Base-by-base conservation (phyloP, 495 filamentous ascomycete species). In the Penicillium riverlandense region DNA sequence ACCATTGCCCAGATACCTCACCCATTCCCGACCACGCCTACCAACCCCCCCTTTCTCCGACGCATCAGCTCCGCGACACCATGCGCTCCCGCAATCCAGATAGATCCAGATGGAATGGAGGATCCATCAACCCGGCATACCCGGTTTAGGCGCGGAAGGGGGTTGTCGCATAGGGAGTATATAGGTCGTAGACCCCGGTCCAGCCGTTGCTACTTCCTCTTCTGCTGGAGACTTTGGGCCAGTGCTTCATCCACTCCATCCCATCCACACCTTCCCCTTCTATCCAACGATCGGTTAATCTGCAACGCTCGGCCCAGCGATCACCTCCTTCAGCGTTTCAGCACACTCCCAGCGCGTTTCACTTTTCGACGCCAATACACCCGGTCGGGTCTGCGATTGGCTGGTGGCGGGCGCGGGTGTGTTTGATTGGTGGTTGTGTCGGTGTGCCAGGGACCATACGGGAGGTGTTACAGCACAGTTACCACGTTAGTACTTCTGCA, bases 241-340 rank as follows among this genome's bases (percentile, higher is more conserved):
- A 22, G 22, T 22, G 22, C 22, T 22, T 22, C 4, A 22, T 22
- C 22, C 22, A 22, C 22, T 22, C 22, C 22, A 22, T 4, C 22
- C 22, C 22, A 6, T 22, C 22, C 22, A 22, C 22, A 22, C 22
- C 22, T 22, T 4, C 22, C 22, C 22, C 4, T 15, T 11, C n/a
- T 29, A n/a, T 11, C 14, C 13, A 22, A 15, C 11, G 11, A 33
- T 40, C 39, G 29, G 40, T 44, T 16, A 52, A 54, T 41, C 48
- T 60, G 57, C 54, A 51, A 54, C 48, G 48, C 37, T 47, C 37
- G 45, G 37, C 41, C 29, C 41, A 33, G 48, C 30, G 56, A 55
- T 56, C 48, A 31, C 28, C 48, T 39, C 36, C 37, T 45, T 40
- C 29, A 51, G 54, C 42, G 65, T 66, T 68, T 66, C 64, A 67